Percentiles rank a stretch among this genome's conserved stretches.
Conservation (phyloP, 176 grass and related monocot genomes). For the Alopecurus myosuroides region DNA sequence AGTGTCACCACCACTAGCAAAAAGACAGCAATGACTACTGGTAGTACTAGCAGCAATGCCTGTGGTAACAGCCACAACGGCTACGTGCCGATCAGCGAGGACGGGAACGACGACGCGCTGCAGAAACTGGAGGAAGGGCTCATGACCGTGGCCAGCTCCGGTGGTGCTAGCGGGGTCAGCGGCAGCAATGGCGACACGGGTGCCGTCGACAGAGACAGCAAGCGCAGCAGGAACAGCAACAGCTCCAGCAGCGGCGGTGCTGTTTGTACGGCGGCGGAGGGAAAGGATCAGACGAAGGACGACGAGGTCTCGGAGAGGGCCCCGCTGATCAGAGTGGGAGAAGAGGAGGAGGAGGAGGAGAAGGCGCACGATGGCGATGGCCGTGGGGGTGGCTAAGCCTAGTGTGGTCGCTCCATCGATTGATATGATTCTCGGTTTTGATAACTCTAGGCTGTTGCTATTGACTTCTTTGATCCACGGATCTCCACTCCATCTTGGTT, state of each 20-base stretch:
- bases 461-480: conserved; percentile 30
- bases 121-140: conserved; percentile 51
- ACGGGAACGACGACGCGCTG: conserved; percentile 14
- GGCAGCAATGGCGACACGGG: neutral
- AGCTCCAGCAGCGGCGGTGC: neutral
- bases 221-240: neutral
- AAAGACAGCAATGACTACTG: neutral
- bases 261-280: conserved; percentile 35
- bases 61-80: neutral
- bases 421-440: conserved; percentile 25
- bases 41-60: neutral
- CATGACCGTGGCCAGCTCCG: neutral
- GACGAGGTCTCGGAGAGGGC: neutral
- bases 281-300: conserved; percentile 15
- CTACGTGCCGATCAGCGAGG: conserved; percentile 39
- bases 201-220: conserved; percentile 20
- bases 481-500: conserved; percentile 31
- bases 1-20: conserved; percentile 5
- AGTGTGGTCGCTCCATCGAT: neutral
- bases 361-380: conserved; percentile 38
- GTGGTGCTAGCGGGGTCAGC: neutral
- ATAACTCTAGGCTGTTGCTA: conserved; percentile 16
- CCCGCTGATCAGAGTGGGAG: conserved; percentile 45
- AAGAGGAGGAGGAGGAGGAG: neutral
- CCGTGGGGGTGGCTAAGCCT: conserved; percentile 36